Conservation (phyloP, 306 rosid species). For the Castanospermum australe region DNA sequence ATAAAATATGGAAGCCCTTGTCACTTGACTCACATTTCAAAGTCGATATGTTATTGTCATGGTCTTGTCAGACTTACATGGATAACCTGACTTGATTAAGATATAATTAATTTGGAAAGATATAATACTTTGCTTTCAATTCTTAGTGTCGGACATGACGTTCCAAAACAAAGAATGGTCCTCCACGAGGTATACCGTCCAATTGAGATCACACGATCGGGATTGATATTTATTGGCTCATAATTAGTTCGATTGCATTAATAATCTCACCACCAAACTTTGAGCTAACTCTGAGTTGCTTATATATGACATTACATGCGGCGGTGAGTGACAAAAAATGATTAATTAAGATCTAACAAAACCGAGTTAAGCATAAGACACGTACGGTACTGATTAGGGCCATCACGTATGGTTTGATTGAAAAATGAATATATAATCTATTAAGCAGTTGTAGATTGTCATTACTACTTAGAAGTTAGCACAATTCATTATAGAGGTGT, state of each 20-base stretch:
- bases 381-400: neutral
- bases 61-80: too few species aligned
- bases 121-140: conserved; percentile 5
- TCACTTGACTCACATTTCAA: conserved; percentile 8
- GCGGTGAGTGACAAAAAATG: neutral
- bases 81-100: conserved; percentile 41
- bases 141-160: neutral
- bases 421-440: neutral
- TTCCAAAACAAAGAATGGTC: conserved; percentile 32
- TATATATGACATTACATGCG: neutral
- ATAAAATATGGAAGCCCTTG: neutral
- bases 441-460: neutral
- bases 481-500: neutral
- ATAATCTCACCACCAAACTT: conserved; percentile 19
- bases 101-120: conserved; percentile 13
- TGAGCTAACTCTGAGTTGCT: neutral
- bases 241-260: conserved; percentile 21
- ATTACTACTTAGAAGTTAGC: neutral
- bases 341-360: neutral
- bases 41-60: conserved; percentile 10
- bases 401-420: neutral
- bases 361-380: conserved; percentile 3
- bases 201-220: conserved; percentile 12
- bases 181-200: conserved; percentile 20
- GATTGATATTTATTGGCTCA: neutral